Evolutionary conservation across 208 protist species (phyloP).

Genomic region (Acanthamoeba polyphaga): DNA sequence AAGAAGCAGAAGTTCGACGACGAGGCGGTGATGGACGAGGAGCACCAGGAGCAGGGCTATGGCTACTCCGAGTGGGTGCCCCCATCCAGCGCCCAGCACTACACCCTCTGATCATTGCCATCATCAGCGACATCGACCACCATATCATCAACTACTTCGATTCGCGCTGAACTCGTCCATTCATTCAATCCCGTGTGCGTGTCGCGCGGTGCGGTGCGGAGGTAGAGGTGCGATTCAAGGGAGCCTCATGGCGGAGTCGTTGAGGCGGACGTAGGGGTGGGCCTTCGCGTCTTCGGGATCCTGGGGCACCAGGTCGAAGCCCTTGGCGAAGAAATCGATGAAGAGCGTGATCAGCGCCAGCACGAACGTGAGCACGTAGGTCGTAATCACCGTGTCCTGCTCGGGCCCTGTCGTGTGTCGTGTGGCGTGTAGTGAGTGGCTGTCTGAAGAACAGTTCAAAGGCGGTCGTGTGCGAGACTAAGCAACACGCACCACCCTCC

Average conservation of each 20-base stretch:
- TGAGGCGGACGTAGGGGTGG: not conserved
- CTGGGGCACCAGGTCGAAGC: not conserved
- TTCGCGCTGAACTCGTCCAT: too few relatives aligned
- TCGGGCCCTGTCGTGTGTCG: not conserved
- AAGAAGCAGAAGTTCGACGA: slow-evolving; percentile 34
- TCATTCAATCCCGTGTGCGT: too few relatives aligned
- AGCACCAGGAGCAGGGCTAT: slow-evolving; percentile 40
- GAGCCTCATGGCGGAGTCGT: not conserved
- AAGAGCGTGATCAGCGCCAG: not conserved
- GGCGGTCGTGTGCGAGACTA: too few relatives aligned
- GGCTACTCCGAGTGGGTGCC: slow-evolving; percentile 56
- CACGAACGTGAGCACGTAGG: slow-evolving; percentile 8
- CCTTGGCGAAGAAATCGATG: slow-evolving; percentile 31
- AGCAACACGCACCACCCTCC: too few relatives aligned
- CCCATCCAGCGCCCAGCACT: slow-evolving; percentile 12
- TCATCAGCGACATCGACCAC: too few relatives aligned
- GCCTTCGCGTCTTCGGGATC: not conserved
- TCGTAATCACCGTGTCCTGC: not conserved
- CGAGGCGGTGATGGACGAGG: slow-evolving; percentile 28
- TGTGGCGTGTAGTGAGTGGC: too few relatives aligned
- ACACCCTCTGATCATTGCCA: not conserved
- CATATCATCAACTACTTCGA: too few relatives aligned
- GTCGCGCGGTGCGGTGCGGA: too few relatives aligned
- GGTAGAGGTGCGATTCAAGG: too few relatives aligned
- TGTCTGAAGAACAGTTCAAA: too few relatives aligned